phyloP scores from a whole-genome alignment of 164 flowering plant genomes.

The Amborella trichopoda region DNA sequence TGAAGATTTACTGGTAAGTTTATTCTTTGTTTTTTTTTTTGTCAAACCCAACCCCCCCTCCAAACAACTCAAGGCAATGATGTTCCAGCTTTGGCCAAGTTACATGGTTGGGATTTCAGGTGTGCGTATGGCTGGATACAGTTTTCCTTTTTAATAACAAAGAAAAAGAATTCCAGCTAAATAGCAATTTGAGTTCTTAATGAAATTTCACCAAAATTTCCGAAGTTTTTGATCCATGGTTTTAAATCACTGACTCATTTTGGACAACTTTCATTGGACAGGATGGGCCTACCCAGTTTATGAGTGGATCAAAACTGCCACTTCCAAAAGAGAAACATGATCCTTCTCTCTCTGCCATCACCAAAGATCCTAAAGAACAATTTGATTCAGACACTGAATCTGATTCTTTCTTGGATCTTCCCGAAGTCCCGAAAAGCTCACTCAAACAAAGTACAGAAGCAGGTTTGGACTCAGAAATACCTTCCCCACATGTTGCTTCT shows the following conservation, averaged over 20 bases:
- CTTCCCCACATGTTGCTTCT: slow-evolving; percentile 9
- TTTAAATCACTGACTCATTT: slow-evolving; percentile 1
- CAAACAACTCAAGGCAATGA: too few species aligned
- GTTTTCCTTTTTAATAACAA: too few species aligned
- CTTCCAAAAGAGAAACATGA: slow-evolving; percentile 72
- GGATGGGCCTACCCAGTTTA: slow-evolving; percentile 81
- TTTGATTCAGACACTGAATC: slow-evolving; percentile 41
- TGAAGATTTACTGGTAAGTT: slow-evolving; percentile 76
- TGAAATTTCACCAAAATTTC: too few species aligned
- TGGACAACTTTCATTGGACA: slow-evolving; percentile 15
- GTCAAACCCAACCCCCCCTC: too few species aligned
- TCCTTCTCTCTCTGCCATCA: slow-evolving; percentile 16
- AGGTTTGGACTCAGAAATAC: slow-evolving; percentile 20
- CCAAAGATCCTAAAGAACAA: slow-evolving; percentile 20
- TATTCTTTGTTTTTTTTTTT: too few species aligned
- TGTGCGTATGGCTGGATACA: too few species aligned
- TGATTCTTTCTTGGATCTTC: slow-evolving; percentile 59
- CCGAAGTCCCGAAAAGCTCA: slow-evolving; percentile 66
- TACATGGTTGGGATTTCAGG: too few species aligned
- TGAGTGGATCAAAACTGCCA: slow-evolving; percentile 56
- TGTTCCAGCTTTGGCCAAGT: too few species aligned
- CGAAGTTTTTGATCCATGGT: not conserved
- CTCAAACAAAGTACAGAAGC: slow-evolving; percentile 20
- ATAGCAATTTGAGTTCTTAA: too few species aligned
- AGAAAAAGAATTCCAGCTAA: too few species aligned